These are phyloP conservation scores for Ganoderma boninense DNA, from an alignment of 1,284 basidiomycete genomes.

Conservation along the genomic window DNA sequence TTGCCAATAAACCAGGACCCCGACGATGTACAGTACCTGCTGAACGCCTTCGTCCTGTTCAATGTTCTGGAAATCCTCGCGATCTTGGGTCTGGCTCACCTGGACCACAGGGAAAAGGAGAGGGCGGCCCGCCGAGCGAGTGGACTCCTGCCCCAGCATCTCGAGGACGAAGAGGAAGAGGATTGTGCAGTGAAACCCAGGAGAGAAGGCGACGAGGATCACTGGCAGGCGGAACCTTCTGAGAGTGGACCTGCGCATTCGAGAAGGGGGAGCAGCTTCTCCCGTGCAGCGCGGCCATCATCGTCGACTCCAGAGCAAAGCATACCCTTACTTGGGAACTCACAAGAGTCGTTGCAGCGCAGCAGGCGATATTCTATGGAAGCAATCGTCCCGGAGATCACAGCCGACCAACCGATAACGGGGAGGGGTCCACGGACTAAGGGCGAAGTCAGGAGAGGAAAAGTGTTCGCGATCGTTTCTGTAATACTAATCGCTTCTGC, in stretches of 20 bases:
- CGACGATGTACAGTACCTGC: conserved; percentile 55
- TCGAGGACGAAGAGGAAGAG: conserved; percentile 31
- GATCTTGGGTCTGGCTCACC: conserved; percentile 55
- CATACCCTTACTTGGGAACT: conserved; percentile 38
- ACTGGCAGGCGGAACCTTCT: conserved; percentile 21
- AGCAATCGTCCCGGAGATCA: conserved; percentile 23
- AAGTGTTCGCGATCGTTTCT: conserved; percentile 55
- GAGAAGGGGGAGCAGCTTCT: conserved; percentile 3
- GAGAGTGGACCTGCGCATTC: conserved; percentile 21
- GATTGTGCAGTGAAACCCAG: conserved; percentile 16
- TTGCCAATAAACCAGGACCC: conserved; percentile 32
- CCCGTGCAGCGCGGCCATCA: conserved; percentile 22
- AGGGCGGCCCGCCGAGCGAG: conserved; percentile 31
- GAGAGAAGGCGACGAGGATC: conserved; percentile 23
- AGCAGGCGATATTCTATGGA: conserved; percentile 38
- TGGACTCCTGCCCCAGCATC: conserved; percentile 31
- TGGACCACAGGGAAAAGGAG: conserved; percentile 50
- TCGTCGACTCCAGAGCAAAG: conserved; percentile 35
- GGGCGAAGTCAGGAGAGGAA: conserved; percentile 57
- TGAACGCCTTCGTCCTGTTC: conserved; percentile 65
- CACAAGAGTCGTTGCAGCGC: conserved; percentile 32
- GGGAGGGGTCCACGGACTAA: conserved; percentile 43
- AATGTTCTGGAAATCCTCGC: conserved; percentile 68
- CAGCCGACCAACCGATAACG: conserved; percentile 23
- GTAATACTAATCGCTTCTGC: conserved; percentile 57